phyloP scores from a whole-genome alignment of 2,329 filamentous ascomycete species.

The Epichloe elymi region DNA sequence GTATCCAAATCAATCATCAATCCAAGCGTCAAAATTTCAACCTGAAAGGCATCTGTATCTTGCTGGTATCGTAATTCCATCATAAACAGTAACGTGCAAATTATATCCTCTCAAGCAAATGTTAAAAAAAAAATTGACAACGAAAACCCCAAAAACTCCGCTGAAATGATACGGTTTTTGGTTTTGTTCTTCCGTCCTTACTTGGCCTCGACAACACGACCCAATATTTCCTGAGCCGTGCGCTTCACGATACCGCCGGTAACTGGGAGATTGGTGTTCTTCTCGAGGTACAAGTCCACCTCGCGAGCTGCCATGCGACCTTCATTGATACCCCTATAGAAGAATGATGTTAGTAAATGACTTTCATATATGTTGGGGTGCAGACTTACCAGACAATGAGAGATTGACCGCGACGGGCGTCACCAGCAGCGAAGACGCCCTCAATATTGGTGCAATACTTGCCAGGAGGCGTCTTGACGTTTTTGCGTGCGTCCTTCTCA shows the following conservation, averaged over 20 bases:
- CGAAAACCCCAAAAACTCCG: neutral
- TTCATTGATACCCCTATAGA: slow-evolving; percentile 79
- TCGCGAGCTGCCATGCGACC: slow-evolving; percentile 86
- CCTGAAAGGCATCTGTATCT: neutral
- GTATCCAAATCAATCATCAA: neutral
- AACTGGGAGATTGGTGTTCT: slow-evolving; percentile 67
- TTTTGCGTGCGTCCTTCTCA: slow-evolving; percentile 86
- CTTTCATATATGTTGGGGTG: neutral
- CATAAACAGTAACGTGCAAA: neutral
- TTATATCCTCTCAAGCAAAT: neutral
- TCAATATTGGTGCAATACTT: slow-evolving; percentile 80
- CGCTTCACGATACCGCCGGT: slow-evolving; percentile 88
- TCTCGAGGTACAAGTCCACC: slow-evolving; percentile 76
- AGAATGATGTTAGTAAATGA: neutral
- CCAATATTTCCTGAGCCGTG: slow-evolving; percentile 57
- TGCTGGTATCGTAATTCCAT: slow-evolving; percentile 8
- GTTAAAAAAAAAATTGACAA: neutral
- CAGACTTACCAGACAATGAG: slow-evolving; percentile 79
- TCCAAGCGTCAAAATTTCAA: neutral
- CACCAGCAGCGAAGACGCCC: slow-evolving; percentile 86
- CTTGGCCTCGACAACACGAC: slow-evolving; percentile 9
- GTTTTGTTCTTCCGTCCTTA: neutral
- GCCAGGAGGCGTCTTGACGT: slow-evolving; percentile 83
- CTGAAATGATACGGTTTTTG: neutral
- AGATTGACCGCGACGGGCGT: slow-evolving; percentile 88